Conservation (phyloP, 2,329 filamentous ascomycete genomes). For the Epichloe amarillans region DNA sequence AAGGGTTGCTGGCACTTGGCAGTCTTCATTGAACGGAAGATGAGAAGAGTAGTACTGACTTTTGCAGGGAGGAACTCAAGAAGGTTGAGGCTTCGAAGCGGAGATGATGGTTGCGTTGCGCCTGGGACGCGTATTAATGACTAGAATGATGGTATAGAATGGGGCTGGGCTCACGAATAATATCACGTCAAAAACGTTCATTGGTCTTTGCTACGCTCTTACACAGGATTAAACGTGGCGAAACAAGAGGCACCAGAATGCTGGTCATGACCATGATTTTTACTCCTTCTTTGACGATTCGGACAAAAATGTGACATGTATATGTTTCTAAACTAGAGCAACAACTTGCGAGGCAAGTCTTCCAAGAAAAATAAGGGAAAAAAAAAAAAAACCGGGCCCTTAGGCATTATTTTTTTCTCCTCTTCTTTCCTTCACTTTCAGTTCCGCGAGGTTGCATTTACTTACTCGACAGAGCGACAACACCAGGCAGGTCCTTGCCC, state of each 20-base stretch:
- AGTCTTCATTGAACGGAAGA: slow-evolving; percentile 18
- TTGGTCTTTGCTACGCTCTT: background rate
- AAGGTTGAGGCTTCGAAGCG: slow-evolving; percentile 74
- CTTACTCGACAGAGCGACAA: slow-evolving; percentile 75
- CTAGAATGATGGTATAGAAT: background rate
- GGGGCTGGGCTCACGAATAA: background rate
- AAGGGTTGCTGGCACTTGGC: no score
- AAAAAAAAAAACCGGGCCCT: slow-evolving; percentile 11
- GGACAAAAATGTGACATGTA: background rate
- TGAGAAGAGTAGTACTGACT: slow-evolving; percentile 6
- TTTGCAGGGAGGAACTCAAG: slow-evolving; percentile 71
- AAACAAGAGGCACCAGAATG: no score
- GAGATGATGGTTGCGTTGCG: slow-evolving; percentile 22
- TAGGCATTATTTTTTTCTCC: slow-evolving; percentile 5
- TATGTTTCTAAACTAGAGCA: background rate
- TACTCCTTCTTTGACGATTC: background rate
- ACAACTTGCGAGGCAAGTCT: background rate
- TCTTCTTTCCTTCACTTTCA: background rate
- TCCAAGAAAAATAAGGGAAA: slow-evolving; percentile 9
- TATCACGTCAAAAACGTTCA: background rate
- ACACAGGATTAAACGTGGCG: background rate
- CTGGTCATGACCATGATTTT: background rate
- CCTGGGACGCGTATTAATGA: background rate
- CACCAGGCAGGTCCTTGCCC: slow-evolving; percentile 94
- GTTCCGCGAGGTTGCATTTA: slow-evolving; percentile 23